Evolutionary conservation across 805 yeast genomes (phyloP).

Genomic region (Yarrowia sp.): DNA sequence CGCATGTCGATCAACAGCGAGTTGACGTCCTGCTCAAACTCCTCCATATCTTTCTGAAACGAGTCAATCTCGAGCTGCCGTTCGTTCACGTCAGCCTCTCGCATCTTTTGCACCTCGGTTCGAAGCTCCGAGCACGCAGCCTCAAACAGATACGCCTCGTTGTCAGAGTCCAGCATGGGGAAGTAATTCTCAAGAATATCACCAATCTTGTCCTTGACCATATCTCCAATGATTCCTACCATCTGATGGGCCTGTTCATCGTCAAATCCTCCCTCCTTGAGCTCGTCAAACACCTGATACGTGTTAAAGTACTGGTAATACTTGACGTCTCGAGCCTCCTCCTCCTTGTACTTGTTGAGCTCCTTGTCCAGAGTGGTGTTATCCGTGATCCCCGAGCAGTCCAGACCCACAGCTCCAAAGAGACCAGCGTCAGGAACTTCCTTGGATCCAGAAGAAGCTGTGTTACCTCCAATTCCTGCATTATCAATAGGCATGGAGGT

Average conservation of each 20-base stretch:
- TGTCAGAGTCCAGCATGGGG: constrained; percentile 73
- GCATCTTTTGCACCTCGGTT: constrained; percentile 74
- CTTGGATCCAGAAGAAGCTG: neutral
- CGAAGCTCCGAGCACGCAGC: constrained; percentile 89
- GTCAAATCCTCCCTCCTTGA: constrained; percentile 64
- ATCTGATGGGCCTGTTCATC: constrained; percentile 66
- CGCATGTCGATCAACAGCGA: constrained; percentile 65
- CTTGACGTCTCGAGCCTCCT: constrained; percentile 32
- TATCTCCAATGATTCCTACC: constrained; percentile 54
- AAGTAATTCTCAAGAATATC: constrained; percentile 50
- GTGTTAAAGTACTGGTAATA: constrained; percentile 61
- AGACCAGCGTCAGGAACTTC: constrained; percentile 2
- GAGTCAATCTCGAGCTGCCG: constrained; percentile 70
- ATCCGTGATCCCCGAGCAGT: constrained; percentile 10
- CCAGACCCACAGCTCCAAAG: constrained; percentile 27
- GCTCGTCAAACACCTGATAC: constrained; percentile 62
- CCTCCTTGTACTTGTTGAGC: constrained; percentile 24
- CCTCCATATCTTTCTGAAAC: constrained; percentile 73
- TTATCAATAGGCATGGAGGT: constrained; percentile 32
- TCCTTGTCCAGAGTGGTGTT: constrained; percentile 16
- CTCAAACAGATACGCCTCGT: constrained; percentile 85
- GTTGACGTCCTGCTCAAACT: constrained; percentile 77
- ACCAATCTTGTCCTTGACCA: constrained; percentile 50
- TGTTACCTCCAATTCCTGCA: neutral
- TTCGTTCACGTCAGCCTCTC: constrained; percentile 74